A percentile compares a stretch with the other conserved stretches of the same genome.
These are phyloP conservation scores for Citrus sp. DNA, from an alignment of 345 rosid genomes.

Conservation along the genomic window DNA sequence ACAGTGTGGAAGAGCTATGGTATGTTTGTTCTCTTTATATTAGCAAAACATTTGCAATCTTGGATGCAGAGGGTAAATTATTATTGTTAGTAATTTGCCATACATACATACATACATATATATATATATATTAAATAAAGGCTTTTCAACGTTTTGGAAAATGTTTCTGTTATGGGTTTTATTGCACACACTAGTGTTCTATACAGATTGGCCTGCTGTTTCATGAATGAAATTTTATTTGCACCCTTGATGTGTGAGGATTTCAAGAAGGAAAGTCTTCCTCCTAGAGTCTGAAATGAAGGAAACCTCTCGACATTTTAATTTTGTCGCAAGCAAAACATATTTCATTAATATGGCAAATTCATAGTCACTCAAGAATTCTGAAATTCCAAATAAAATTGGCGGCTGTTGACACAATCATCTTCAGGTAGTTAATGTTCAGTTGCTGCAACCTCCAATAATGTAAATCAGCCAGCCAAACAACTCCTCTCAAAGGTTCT, in stretches of 20 bases:
- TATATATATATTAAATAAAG: neutral
- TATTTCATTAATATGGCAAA: too few species aligned
- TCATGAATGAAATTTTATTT: neutral
- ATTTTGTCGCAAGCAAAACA: too few species aligned
- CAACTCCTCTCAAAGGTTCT: too few species aligned
- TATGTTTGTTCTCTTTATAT: slow-evolving; percentile 28
- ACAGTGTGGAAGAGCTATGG: slow-evolving; percentile 99
- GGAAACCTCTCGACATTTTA: neutral
- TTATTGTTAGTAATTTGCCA: neutral
- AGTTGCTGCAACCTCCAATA: too few species aligned
- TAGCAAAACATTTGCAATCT: neutral
- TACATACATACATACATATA: too few species aligned
- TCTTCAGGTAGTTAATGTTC: too few species aligned
- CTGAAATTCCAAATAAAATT: too few species aligned
- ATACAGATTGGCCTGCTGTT: neutral
- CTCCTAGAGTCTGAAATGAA: neutral
- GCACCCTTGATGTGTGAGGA: neutral
- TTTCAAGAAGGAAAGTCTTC: neutral
- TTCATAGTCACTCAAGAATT: too few species aligned
- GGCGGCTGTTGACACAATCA: too few species aligned
- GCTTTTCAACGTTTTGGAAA: neutral
- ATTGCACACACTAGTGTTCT: neutral
- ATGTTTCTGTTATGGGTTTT: neutral
- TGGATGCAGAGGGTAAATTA: neutral
- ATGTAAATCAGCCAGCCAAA: too few species aligned